These are phyloP conservation scores for Nitzschia inconspicua DNA, from an alignment of 108 stramenopile species.

Conservation along the genomic window DNA sequence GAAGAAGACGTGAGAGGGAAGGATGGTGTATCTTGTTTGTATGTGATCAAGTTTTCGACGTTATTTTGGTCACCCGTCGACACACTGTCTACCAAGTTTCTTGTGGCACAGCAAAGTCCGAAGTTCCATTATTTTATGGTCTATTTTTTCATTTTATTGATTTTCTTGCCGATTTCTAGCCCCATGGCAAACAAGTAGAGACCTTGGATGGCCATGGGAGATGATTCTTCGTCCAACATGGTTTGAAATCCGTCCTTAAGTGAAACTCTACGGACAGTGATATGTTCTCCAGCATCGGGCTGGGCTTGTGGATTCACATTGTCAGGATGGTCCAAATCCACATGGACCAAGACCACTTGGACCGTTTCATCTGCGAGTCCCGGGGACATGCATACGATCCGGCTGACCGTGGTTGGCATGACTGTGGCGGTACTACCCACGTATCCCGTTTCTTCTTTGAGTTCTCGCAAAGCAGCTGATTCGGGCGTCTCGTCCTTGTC, in stretches of 20 bases:
- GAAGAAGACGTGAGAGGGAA: no score
- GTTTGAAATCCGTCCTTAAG: conserved; percentile 24
- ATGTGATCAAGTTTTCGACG: no score
- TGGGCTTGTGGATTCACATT: conserved; percentile 19
- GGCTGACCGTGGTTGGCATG: conserved; percentile 22
- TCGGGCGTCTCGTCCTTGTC: conserved; percentile 55
- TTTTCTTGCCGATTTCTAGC: conserved; percentile 26
- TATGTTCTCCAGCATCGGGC: conserved; percentile 32
- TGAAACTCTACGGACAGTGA: conserved; percentile 14
- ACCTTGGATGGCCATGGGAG: conserved; percentile 31
- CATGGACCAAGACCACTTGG: conserved; percentile 45
- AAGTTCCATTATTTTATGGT: no score
- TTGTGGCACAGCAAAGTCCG: no score
- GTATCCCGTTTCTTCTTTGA: conserved; percentile 72
- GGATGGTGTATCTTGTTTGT: no score
- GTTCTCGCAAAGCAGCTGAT: conserved; percentile 57
- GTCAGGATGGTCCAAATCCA: conserved; percentile 51
- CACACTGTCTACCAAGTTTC: no score
- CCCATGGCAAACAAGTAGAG: conserved; percentile 41
- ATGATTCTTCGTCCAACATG: conserved; percentile 15
- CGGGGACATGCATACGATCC: conserved; percentile 50
- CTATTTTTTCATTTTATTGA: background rate
- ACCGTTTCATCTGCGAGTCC: conserved; percentile 67
- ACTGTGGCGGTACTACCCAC: conserved; percentile 38
- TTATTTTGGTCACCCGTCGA: no score